Conservation (phyloP, 148 eudicot species). For the Rhododendron ovatum region DNA sequence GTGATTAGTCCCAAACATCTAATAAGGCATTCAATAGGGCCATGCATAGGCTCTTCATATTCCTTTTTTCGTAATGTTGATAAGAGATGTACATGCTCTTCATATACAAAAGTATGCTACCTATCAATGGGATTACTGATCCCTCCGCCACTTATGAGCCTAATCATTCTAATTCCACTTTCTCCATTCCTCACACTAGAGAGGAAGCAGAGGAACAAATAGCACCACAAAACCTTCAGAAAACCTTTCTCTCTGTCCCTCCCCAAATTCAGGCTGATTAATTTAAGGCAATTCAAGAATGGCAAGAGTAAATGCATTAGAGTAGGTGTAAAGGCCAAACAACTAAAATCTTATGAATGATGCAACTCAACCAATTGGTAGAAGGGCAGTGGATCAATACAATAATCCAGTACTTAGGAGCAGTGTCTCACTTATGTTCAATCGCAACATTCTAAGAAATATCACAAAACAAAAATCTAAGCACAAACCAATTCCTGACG, state of each 20-base stretch:
- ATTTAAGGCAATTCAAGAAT: not conserved
- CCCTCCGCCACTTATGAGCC: not conserved
- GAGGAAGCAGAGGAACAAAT: not conserved
- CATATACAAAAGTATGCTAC: not conserved
- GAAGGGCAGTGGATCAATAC: not conserved
- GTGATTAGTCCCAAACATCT: not conserved
- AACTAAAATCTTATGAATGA: not conserved
- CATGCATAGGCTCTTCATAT: not conserved
- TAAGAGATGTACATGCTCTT: not conserved
- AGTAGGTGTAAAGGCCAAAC: not conserved
- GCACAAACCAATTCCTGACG: not conserved
- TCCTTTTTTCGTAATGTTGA: not conserved
- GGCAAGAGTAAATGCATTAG: not conserved
- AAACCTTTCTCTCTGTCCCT: not conserved
- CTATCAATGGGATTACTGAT: not conserved
- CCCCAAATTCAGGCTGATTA: not conserved
- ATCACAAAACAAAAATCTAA: not conserved
- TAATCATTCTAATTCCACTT: not conserved
- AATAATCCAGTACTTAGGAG: not conserved
- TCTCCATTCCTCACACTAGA: not conserved
- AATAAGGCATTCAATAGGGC: not conserved
- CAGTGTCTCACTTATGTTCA: not conserved
- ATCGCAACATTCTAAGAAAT: not conserved
- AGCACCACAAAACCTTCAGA: not conserved
- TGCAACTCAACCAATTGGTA: not conserved